These are phyloP conservation scores for Fusarium decemcellulare DNA, from an alignment of 2,329 filamentous ascomycete species.

Conservation along the genomic window DNA sequence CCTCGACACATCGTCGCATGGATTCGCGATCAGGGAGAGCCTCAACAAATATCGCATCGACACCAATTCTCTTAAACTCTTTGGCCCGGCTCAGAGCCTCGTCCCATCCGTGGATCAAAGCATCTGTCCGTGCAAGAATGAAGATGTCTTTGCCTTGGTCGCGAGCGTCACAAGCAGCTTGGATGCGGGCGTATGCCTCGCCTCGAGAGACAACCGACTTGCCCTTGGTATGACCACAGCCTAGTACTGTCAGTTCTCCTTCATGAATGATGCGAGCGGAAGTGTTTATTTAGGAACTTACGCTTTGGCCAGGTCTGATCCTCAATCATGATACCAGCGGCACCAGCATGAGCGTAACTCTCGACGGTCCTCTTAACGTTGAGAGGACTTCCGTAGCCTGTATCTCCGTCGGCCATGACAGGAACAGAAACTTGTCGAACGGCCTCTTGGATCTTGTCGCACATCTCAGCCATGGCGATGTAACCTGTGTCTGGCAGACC, in stretches of 20 bases:
- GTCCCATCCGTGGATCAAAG: constrained; percentile 58
- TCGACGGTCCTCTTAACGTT: constrained; percentile 61
- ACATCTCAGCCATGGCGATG: constrained; percentile 63
- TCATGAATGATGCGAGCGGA: too few relatives aligned
- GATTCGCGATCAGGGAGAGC: constrained; percentile 58
- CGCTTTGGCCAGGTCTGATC: constrained; percentile 65
- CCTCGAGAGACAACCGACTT: constrained; percentile 60
- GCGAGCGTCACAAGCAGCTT: constrained; percentile 60
- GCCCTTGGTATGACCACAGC: constrained; percentile 58
- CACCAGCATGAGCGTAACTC: constrained; percentile 57
- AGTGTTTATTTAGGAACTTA: constrained; percentile 41
- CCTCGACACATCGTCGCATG: constrained; percentile 54
- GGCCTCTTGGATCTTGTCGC: constrained; percentile 60
- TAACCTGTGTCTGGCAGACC: constrained; percentile 64
- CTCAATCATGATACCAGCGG: constrained; percentile 59
- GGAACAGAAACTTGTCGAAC: constrained; percentile 56
- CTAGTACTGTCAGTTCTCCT: constrained; percentile 11
- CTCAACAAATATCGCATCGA: constrained; percentile 59
- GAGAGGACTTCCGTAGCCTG: constrained; percentile 62
- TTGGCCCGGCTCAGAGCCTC: constrained; percentile 58
- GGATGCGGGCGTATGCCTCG: constrained; percentile 61
- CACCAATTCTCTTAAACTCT: constrained; percentile 58
- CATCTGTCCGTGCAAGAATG: constrained; percentile 60
- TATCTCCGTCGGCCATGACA: constrained; percentile 63
- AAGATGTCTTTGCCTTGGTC: constrained; percentile 61